Conservation (phyloP, 108 stramenopile genomes). For the Nannochloropsis granulata region DNA sequence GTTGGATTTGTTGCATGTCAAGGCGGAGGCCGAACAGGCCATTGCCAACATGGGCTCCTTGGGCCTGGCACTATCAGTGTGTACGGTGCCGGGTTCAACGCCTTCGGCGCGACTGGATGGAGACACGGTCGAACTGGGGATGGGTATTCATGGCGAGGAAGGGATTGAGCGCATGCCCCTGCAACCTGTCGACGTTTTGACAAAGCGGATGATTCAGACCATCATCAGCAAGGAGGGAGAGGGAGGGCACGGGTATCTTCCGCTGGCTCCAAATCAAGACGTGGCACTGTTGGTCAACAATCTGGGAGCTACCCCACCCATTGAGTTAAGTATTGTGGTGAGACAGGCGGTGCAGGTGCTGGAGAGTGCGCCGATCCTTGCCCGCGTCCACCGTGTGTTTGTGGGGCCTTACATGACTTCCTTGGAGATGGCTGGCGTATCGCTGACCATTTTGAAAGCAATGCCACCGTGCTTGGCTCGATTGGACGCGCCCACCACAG, state of each 20-base stretch:
- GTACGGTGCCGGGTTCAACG: slow-evolving; percentile 72
- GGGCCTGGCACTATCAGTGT: slow-evolving; percentile 73
- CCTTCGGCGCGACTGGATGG: slow-evolving; percentile 33
- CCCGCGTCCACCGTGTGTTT: slow-evolving; percentile 50
- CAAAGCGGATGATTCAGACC: slow-evolving; percentile 49
- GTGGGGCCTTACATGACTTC: slow-evolving; percentile 85
- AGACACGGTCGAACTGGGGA: slow-evolving; percentile 64
- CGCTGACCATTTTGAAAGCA: slow-evolving; percentile 57
- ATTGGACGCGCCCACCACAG: slow-evolving; percentile 63
- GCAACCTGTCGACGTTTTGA: slow-evolving; percentile 54
- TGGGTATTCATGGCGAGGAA: slow-evolving; percentile 97
- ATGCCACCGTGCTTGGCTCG: slow-evolving; percentile 36
- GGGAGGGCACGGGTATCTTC: slow-evolving; percentile 14
- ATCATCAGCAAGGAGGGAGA: slow-evolving; percentile 43
- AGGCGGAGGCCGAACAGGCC: background rate
- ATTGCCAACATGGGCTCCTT: slow-evolving; percentile 51
- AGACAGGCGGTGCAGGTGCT: slow-evolving; percentile 40
- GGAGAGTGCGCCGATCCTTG: slow-evolving; percentile 5
- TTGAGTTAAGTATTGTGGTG: slow-evolving; percentile 77
- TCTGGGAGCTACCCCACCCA: slow-evolving; percentile 75
- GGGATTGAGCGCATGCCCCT: slow-evolving; percentile 57
- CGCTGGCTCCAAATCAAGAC: slow-evolving; percentile 3
- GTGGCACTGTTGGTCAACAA: slow-evolving; percentile 63
- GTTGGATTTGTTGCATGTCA: slow-evolving; percentile 45
- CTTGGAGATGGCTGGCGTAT: slow-evolving; percentile 89